Base-by-base conservation (phyloP, 1,284 basidiomycete genomes). In the Leucoagaricus sp. region DNA sequence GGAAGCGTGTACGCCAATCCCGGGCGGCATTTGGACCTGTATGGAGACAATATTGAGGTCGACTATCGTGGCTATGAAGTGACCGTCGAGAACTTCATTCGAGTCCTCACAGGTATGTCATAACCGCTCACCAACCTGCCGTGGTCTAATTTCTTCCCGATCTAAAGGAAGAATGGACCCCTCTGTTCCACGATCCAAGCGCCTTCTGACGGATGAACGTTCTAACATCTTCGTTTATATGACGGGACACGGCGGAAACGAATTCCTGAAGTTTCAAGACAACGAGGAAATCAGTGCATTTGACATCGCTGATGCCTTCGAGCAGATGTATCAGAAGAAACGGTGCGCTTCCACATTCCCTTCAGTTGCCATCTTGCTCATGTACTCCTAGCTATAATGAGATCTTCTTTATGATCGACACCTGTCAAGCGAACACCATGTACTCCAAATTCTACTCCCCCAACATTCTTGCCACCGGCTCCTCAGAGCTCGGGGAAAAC, bases 201-300 rank as follows among this genome's bases (percentile, higher is more conserved):
- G 96, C 9, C 81, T 99, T 1, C 79, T 98, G 26, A 90, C 91
- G 0, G 95, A 99, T 65, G 88, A 94, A 53, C 79, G 87, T n/a
- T 95, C 92, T 6, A 99, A 99, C 67, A 82, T 99, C 57, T 97
- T 99, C 68, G 85, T 99, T 23, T 99, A 97, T 73, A 93, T 99
- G 91, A 97, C 97, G 0, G 97, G 96, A 0, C 96, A 99, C 65
- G 96, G 97, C 3, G 96, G 96, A 0, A 92, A 97, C 65, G 96
- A 98, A 72, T 99, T 99, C 70, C 83, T 99, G 64, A 99, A 99
- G 73, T 99, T 99, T 70, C 96, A 99, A 69, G 96, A 99, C 71
- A 94, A 94, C 68, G 96, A 99, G 71, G 97, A 99, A 69, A 94
- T 99, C 63, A 94, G 91, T 53, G 94, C 96, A 0, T 94, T 93